phyloP scores from a whole-genome alignment of 202 grass and related monocot species.

The Dendrocalamus latiflorus region DNA sequence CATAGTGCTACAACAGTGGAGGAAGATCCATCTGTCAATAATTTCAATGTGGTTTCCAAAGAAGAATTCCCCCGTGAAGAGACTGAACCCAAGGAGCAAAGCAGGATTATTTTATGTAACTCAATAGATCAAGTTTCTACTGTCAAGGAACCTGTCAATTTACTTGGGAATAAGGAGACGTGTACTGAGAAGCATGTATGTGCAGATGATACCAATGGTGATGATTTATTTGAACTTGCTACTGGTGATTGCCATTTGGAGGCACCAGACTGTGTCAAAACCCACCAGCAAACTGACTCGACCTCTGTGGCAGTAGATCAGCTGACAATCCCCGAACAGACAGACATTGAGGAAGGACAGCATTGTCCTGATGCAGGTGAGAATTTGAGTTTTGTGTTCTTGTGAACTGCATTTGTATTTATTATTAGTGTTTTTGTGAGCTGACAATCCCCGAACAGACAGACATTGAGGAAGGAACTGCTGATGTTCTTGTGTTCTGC shows the following conservation, averaged over 20 bases:
- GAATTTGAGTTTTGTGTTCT: constrained; percentile 22
- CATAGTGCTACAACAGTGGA: background rate
- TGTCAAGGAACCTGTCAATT: background rate
- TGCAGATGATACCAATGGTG: background rate
- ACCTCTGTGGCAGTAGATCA: constrained; percentile 14
- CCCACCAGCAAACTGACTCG: constrained; percentile 22
- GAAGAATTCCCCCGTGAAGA: background rate
- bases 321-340: constrained; percentile 8
- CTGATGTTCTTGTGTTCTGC: background rate
- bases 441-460: no score
- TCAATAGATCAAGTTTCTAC: background rate
- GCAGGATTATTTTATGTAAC: background rate
- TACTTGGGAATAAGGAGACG: background rate
- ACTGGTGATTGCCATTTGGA: constrained; percentile 7
- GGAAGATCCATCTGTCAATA: constrained; percentile 6
- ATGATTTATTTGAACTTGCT: background rate
- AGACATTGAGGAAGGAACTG: no score
- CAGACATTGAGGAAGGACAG: background rate
- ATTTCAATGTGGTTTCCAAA: background rate
- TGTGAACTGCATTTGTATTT: no score
- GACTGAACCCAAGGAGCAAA: constrained; percentile 6
- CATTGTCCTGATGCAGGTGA: constrained; percentile 33
- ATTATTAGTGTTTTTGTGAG: no score
- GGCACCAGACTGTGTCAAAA: background rate
- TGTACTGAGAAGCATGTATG: constrained; percentile 7